These are phyloP conservation scores for Piper betle DNA, from an alignment of 164 flowering plant genomes.

Conservation along the genomic window DNA sequence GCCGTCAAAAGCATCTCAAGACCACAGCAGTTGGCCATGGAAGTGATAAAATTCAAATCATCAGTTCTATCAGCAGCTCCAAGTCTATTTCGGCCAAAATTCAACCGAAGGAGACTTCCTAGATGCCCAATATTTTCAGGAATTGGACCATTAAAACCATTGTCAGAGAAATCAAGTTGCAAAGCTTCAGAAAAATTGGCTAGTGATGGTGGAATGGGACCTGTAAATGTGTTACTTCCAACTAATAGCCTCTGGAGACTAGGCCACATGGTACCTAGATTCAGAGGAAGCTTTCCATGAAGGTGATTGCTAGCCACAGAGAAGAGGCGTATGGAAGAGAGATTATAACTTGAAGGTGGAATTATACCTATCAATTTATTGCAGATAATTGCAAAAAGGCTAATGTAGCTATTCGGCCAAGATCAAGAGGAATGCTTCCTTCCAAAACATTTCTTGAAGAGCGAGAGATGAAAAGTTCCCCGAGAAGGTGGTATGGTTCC, in stretches of 20 bases:
- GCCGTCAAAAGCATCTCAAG: not conserved
- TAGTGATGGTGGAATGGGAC: conserved; percentile 9
- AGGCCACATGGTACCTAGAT: conserved; percentile 5
- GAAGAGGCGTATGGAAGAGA: conserved; percentile 9
- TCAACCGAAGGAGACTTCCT: not conserved
- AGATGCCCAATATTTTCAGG: conserved; percentile 5
- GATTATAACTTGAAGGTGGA: conserved; percentile 1
- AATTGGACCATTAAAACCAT: conserved; percentile 6
- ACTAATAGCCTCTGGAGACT: conserved; percentile 5
- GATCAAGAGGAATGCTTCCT: conserved; percentile 3
- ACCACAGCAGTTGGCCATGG: conserved; percentile 6
- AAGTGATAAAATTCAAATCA: conserved; percentile 5
- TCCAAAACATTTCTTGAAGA: not conserved
- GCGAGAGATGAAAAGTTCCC: conserved; percentile 11
- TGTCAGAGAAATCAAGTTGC: conserved; percentile 5
- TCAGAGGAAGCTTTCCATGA: conserved; percentile 6
- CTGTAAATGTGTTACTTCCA: conserved; percentile 6
- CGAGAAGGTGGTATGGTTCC: conserved; percentile 12
- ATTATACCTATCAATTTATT: conserved; percentile 3
- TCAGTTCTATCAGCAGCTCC: not conserved
- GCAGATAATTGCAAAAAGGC: not conserved
- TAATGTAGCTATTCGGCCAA: not conserved
- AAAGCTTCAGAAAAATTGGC: conserved; percentile 6
- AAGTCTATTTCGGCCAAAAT: not conserved
- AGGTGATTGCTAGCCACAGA: not conserved